Conservation (phyloP, 2,329 filamentous ascomycete genomes). For the Exophiala calicioides region DNA sequence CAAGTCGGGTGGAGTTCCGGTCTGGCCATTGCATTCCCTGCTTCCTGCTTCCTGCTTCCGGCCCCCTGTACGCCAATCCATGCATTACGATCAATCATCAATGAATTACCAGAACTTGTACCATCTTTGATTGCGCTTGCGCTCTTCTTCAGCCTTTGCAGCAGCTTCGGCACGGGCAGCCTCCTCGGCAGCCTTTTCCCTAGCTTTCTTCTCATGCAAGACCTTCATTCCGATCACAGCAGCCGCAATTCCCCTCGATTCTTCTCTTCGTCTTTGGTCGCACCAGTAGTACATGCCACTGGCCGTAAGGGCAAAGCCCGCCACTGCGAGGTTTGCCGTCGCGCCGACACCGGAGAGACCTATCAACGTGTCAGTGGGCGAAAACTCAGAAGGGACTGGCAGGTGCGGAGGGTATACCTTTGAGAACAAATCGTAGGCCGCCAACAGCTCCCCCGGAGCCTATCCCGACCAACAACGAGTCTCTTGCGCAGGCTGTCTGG, state of each 20-base stretch:
- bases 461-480: slow-evolving; percentile 81
- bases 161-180: slow-evolving; percentile 38
- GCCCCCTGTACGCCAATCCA: slow-evolving; percentile 15
- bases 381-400: slow-evolving; percentile 2
- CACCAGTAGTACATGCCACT: slow-evolving; percentile 81
- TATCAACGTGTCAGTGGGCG: slow-evolving; percentile 11
- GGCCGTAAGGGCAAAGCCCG: slow-evolving; percentile 69
- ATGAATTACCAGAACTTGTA: slow-evolving; percentile 51
- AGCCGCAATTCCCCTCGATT: slow-evolving; percentile 80
- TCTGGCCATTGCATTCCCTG: too few species aligned
- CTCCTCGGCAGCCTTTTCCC: slow-evolving; percentile 41
- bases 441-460: slow-evolving; percentile 75
- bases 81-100: slow-evolving; percentile 22
- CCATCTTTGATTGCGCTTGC: slow-evolving; percentile 45
- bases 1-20: too few species aligned
- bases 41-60: background rate
- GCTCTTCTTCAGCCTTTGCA: slow-evolving; percentile 41
- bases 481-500: slow-evolving; percentile 78
- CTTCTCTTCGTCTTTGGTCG: slow-evolving; percentile 69
- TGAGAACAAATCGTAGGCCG: slow-evolving; percentile 70
- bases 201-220: slow-evolving; percentile 67
- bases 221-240: slow-evolving; percentile 79
- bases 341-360: slow-evolving; percentile 15
- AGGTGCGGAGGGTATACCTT: slow-evolving; percentile 58
- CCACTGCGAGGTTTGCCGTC: slow-evolving; percentile 79